phyloP scores from a whole-genome alignment of 345 rosid species.

The Gossypium stocksii region DNA sequence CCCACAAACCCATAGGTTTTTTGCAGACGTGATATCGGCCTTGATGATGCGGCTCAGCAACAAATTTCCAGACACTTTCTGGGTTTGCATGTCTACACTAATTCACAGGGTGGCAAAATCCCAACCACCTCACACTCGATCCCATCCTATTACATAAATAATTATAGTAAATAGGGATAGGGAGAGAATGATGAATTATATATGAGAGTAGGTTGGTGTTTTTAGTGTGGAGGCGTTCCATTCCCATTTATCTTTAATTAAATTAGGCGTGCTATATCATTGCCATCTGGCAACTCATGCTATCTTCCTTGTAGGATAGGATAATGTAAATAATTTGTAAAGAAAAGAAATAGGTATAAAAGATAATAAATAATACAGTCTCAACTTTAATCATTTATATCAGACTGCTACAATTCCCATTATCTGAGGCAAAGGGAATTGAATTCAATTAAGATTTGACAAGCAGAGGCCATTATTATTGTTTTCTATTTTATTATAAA shows the following conservation, averaged over 20 bases:
- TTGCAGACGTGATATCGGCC: conserved; percentile 53
- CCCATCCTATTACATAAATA: conserved; percentile 2
- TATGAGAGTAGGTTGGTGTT: neutral
- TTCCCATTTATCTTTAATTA: too few relatives aligned
- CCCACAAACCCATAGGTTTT: conserved; percentile 57
- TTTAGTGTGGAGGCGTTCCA: too few relatives aligned
- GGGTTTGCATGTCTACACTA: conserved; percentile 58
- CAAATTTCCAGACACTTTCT: conserved; percentile 49
- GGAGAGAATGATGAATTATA: too few relatives aligned
- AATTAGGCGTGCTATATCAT: neutral
- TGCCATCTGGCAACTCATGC: conserved; percentile 4
- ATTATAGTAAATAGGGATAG: neutral
- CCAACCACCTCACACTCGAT: neutral
- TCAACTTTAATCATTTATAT: neutral
- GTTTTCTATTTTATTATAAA: neutral
- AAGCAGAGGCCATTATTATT: too few relatives aligned
- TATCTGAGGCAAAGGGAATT: neutral
- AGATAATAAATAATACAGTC: neutral
- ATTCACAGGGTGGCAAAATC: conserved; percentile 35
- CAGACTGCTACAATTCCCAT: neutral
- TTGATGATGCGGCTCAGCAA: conserved; percentile 37
- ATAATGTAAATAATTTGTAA: neutral
- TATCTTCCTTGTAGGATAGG: neutral
- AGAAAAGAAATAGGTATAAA: neutral
- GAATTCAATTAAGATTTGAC: neutral